A percentile compares a stretch with the other conserved stretches of the same genome.
These are phyloP conservation scores for Steccherinum ochraceum DNA, from an alignment of 768 basidiomycete species.

Conservation along the genomic window DNA sequence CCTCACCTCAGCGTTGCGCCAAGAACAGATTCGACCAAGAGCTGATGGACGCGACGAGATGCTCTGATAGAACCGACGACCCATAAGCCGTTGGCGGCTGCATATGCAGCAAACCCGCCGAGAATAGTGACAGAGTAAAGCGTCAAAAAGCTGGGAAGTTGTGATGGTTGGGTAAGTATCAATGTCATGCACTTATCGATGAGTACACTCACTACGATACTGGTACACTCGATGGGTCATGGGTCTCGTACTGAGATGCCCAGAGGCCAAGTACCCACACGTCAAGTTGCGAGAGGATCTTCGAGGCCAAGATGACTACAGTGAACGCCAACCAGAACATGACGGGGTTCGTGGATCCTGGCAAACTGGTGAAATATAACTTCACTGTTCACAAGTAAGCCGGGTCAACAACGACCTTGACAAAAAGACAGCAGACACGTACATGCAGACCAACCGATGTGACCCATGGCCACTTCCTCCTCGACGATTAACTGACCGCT, in stretches of 20 bases:
- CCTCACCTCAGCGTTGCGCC: constrained; percentile 57
- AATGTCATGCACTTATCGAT: background rate
- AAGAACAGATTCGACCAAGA: constrained; percentile 46
- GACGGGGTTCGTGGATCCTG: constrained; percentile 15
- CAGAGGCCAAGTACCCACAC: constrained; percentile 37
- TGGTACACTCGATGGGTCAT: constrained; percentile 15
- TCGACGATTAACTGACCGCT: constrained; percentile 21
- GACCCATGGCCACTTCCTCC: constrained; percentile 25
- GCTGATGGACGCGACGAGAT: constrained; percentile 44
- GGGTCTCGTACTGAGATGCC: constrained; percentile 17
- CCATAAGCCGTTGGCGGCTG: constrained; percentile 27
- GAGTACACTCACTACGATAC: constrained; percentile 13
- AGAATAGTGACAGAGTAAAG: constrained; percentile 33
- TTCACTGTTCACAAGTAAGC: constrained; percentile 15
- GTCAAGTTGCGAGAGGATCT: constrained; percentile 19
- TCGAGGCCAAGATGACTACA: constrained; percentile 10
- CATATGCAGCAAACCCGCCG: constrained; percentile 25
- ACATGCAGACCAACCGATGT: constrained; percentile 22
- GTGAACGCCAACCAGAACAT: constrained; percentile 27
- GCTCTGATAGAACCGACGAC: constrained; percentile 45
- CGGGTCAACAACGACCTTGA: background rate
- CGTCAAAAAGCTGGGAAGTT: constrained; percentile 37
- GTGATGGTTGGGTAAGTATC: background rate
- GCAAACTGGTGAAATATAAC: constrained; percentile 19
- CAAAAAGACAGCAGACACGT: constrained; percentile 6